Conservation (phyloP, 192 early-diverging fungal species). For the Radiomyces spectabilis region DNA sequence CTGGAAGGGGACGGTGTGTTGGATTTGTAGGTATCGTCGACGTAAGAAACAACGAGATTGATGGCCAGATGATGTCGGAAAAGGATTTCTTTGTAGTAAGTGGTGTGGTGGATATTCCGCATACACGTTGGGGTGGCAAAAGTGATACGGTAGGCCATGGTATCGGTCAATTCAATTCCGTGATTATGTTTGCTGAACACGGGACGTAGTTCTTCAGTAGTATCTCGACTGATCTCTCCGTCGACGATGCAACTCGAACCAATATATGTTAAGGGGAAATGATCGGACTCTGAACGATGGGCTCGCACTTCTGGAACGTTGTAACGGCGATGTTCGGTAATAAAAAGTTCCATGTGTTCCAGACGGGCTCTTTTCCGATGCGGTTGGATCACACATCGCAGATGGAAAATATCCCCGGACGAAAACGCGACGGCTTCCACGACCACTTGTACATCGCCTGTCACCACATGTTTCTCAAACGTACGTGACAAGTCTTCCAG, state of each 20-base stretch:
- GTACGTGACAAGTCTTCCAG: constrained; percentile 11
- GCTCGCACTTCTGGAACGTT: constrained; percentile 14
- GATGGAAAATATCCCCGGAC: constrained; percentile 13
- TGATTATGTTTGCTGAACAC: constrained; percentile 3
- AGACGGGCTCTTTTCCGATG: constrained; percentile 4
- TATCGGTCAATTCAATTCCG: constrained; percentile 5
- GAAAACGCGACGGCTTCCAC: constrained; percentile 20
- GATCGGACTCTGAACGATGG: constrained; percentile 2
- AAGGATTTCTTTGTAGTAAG: constrained; percentile 17
- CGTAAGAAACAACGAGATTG: constrained; percentile 11
- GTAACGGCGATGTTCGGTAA: constrained; percentile 10
- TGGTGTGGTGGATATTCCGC: constrained; percentile 18
- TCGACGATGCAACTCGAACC: constrained; percentile 1
- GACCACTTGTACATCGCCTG: constrained; percentile 10
- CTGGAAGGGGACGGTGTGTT: not conserved
- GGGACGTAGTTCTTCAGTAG: not conserved
- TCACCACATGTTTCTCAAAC: constrained; percentile 15
- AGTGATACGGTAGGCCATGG: constrained; percentile 8
- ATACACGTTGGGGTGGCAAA: constrained; percentile 22
- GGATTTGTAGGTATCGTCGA: not conserved
- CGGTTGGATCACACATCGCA: constrained; percentile 11
- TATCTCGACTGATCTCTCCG: not conserved
- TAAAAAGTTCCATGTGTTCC: constrained; percentile 11
- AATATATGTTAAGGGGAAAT: constrained; percentile 1
- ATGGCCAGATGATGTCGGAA: constrained; percentile 19